These are phyloP conservation scores for Cucumis sativus DNA, from an alignment of 306 rosid species.

Conservation along the genomic window Cucumber_9930_V3 NC_026657.2:11033501-11034000, in stretches of 20 bases:
- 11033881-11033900: not conserved
- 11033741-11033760: conserved; percentile 99
- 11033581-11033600: not conserved
- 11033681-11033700: conserved; percentile 77
- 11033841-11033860: not conserved
- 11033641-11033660: conserved; percentile 95
- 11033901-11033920: not conserved
- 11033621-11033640: conserved; percentile 70
- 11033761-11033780: conserved; percentile 75
- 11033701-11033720: conserved; percentile 86
- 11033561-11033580: not conserved
- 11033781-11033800: conserved; percentile 94
- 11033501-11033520: not conserved
- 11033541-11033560: not conserved
- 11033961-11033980: not conserved
- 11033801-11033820: conserved; percentile 15
- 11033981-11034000: not conserved
- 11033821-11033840: too few relatives aligned
- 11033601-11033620: conserved; percentile 55
- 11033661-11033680: conserved; percentile 97
- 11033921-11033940: not conserved
- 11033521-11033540: not conserved
- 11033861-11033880: not conserved
- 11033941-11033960: not conserved
- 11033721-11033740: conserved; percentile 75